Conservation (phyloP, 1,139 yeast genomes). For the Pneumocystis carinii region DNA sequence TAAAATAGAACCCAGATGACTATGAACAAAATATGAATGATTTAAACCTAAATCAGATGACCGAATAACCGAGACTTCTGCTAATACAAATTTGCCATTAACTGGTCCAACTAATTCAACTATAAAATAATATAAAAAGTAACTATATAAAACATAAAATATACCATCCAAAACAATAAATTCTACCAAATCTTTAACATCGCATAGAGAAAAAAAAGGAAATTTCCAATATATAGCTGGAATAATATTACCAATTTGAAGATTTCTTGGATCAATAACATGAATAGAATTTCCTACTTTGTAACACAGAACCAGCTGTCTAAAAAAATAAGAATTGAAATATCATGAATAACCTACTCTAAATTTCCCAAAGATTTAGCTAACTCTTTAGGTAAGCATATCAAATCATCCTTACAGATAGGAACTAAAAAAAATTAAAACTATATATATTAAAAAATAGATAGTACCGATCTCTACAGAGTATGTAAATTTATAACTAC, state of each 20-base stretch:
- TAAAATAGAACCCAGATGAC: constrained; percentile 82
- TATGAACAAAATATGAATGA: constrained; percentile 65
- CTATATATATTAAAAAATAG: not conserved
- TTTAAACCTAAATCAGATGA: constrained; percentile 73
- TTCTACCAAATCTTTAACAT: constrained; percentile 64
- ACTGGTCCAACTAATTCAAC: constrained; percentile 84
- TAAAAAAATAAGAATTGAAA: not conserved
- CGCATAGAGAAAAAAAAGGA: constrained; percentile 70
- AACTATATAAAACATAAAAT: not conserved
- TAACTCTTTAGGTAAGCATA: constrained; percentile 68
- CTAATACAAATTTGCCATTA: constrained; percentile 68
- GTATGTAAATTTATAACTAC: constrained; percentile 76
- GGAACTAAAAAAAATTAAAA: constrained; percentile 42
- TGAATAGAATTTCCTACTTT: constrained; percentile 70
- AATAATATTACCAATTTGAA: constrained; percentile 65
- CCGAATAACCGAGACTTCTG: constrained; percentile 81
- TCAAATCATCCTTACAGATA: constrained; percentile 92
- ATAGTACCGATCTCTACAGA: constrained; percentile 48
- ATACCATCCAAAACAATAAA: constrained; percentile 61
- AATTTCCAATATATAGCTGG: constrained; percentile 72
- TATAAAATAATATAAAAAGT: not conserved
- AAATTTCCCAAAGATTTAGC: constrained; percentile 80
- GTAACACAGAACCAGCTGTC: constrained; percentile 66
- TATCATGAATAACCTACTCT: constrained; percentile 23
- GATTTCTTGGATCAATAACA: constrained; percentile 68